Conservation (phyloP, 2,329 filamentous ascomycete genomes). For the Cercospora sp. region DNA sequence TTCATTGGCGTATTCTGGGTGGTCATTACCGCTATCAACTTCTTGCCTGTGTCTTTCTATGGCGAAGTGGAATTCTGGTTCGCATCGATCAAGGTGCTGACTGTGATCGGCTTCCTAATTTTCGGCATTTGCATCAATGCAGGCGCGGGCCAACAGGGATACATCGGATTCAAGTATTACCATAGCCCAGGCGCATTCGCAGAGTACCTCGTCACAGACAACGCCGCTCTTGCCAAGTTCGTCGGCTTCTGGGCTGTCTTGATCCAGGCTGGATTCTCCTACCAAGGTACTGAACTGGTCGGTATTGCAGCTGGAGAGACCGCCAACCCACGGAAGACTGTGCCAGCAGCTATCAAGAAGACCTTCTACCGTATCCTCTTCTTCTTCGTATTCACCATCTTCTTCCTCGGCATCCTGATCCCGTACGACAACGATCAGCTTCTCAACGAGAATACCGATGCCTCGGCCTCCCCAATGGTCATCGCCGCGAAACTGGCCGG, state of each 20-base stretch:
- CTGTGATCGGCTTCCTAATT: slow-evolving; percentile 49
- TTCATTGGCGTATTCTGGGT: slow-evolving; percentile 39
- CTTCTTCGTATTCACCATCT: slow-evolving; percentile 41
- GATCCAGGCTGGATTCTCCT: slow-evolving; percentile 58
- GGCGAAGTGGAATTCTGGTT: slow-evolving; percentile 59
- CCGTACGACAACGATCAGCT: slow-evolving; percentile 41
- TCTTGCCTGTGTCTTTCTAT: slow-evolving; percentile 53
- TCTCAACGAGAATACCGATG: slow-evolving; percentile 42
- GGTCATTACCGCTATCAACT: slow-evolving; percentile 49
- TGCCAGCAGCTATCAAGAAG: slow-evolving; percentile 40
- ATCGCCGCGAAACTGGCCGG: slow-evolving; percentile 63
- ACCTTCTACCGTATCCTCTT: slow-evolving; percentile 41
- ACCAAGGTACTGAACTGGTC: slow-evolving; percentile 56
- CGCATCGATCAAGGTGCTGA: slow-evolving; percentile 53
- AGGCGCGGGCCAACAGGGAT: slow-evolving; percentile 52
- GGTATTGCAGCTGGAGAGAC: slow-evolving; percentile 56
- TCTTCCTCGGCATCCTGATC: slow-evolving; percentile 41
- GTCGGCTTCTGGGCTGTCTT: slow-evolving; percentile 58
- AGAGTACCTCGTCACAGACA: slow-evolving; percentile 33
- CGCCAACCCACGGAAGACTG: slow-evolving; percentile 52
- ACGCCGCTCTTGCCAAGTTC: slow-evolving; percentile 37
- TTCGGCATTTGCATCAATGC: slow-evolving; percentile 46
- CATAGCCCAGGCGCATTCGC: slow-evolving; percentile 42
- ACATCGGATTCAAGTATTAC: slow-evolving; percentile 60
- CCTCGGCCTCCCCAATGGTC: slow-evolving; percentile 64